Conservation (phyloP, 164 flowering plant genomes). For the Akebia trifoliata region DNA sequence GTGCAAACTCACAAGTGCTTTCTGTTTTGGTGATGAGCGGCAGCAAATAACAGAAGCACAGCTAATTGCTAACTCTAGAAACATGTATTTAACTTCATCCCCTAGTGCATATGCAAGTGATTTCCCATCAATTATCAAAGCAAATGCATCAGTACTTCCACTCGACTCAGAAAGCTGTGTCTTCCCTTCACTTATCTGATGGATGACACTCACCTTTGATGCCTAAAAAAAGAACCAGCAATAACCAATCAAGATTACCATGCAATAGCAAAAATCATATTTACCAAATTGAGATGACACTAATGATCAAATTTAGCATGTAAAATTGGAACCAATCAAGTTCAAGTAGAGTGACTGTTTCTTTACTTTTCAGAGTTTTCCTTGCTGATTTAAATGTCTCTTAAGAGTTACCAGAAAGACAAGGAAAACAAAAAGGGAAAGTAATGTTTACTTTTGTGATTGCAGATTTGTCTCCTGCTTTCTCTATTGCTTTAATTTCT, state of each 20-base stretch:
- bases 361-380: background rate
- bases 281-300: no score
- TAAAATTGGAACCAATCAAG: no score
- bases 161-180: conserved; percentile 31
- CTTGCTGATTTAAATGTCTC: background rate
- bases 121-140: conserved; percentile 92
- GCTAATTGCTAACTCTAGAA: conserved; percentile 58
- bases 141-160: conserved; percentile 53
- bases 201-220: conserved; percentile 51
- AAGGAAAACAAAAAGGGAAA: background rate
- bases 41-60: conserved; percentile 98
- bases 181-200: conserved; percentile 56
- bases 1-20: conserved; percentile 64
- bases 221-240: conserved; percentile 42
- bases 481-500: conserved; percentile 56
- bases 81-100: conserved; percentile 48
- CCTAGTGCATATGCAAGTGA: conserved; percentile 78
- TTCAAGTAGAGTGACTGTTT: background rate
- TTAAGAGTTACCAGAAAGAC: no score
- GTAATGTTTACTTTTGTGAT: conserved; percentile 44
- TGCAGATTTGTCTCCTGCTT: conserved; percentile 49
- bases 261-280: no score
- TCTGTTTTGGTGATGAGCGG: conserved; percentile 95
- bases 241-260: conserved; percentile 11
- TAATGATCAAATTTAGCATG: no score